A percentile compares a stretch with the other conserved stretches of the same genome.
These are phyloP conservation scores for Encephalitozoon hellem DNA, from an alignment of 371 early-diverging fungal species.

Conservation along the genomic window DNA sequence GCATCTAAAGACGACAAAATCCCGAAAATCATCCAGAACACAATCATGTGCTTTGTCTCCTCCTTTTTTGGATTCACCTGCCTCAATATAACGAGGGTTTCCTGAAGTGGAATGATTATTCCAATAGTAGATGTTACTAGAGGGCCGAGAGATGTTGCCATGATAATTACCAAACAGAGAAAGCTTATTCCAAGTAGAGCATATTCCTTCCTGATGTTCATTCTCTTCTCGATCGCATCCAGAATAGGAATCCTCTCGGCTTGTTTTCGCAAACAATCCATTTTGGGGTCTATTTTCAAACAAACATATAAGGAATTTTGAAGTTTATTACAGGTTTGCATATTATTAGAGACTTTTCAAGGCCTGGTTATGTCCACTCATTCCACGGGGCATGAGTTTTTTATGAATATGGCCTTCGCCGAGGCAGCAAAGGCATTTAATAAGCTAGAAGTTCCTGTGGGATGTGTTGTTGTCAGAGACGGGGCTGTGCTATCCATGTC, in stretches of 20 bases:
- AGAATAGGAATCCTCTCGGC: slow-evolving; percentile 51
- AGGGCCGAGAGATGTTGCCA: slow-evolving; percentile 28
- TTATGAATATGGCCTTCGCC: slow-evolving; percentile 52
- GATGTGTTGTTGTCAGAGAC: slow-evolving; percentile 83
- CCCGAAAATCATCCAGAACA: slow-evolving; percentile 48
- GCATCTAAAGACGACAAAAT: slow-evolving; percentile 44
- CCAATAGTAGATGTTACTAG: slow-evolving; percentile 25
- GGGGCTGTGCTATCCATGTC: slow-evolving; percentile 73
- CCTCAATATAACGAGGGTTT: slow-evolving; percentile 38
- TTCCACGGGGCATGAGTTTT: slow-evolving; percentile 11
- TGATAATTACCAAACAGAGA: slow-evolving; percentile 22
- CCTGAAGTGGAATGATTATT: slow-evolving; percentile 34
- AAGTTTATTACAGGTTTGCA: background rate
- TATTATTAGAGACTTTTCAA: background rate
- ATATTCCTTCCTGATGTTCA: slow-evolving; percentile 47
- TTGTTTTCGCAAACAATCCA: slow-evolving; percentile 54
- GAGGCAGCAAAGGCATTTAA: slow-evolving; percentile 73
- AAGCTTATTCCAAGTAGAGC: slow-evolving; percentile 34
- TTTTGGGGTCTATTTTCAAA: slow-evolving; percentile 33
- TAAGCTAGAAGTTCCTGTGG: slow-evolving; percentile 84
- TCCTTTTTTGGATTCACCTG: slow-evolving; percentile 39
- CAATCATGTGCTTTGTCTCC: slow-evolving; percentile 43
- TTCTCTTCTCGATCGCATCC: slow-evolving; percentile 35
- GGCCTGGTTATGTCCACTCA: background rate
- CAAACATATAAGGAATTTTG: slow-evolving; percentile 40